Conservation (phyloP, 306 rosid species). For the Leucaena leucocephala region DNA sequence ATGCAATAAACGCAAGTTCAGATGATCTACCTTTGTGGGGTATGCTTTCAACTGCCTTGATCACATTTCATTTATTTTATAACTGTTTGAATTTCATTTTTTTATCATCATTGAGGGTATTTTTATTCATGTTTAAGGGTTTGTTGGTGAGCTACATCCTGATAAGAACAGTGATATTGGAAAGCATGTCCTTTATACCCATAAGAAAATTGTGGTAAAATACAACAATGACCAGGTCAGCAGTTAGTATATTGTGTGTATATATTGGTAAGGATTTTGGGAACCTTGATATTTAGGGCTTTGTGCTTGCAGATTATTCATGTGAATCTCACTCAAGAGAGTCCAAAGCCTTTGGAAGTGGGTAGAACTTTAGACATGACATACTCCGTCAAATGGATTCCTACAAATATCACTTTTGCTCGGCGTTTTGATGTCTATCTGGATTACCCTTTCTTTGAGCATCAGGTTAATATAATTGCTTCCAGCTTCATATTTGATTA, state of each 20-base stretch:
- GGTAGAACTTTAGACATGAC: slow-evolving; percentile 79
- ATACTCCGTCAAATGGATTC: slow-evolving; percentile 82
- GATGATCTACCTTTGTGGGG: slow-evolving; percentile 99
- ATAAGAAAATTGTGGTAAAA: slow-evolving; percentile 71
- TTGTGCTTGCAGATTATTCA: slow-evolving; percentile 76
- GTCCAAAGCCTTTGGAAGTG: slow-evolving; percentile 74
- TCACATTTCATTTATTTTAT: slow-evolving; percentile 27
- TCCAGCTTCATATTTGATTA: slow-evolving; percentile 5
- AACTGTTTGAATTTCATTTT: slow-evolving; percentile 27
- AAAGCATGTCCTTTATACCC: slow-evolving; percentile 90
- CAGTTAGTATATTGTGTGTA: slow-evolving; percentile 27
- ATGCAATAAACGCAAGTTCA: slow-evolving; percentile 54
- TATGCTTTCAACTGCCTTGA: slow-evolving; percentile 46
- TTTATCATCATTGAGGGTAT: slow-evolving; percentile 21
- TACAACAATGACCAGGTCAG: slow-evolving; percentile 97
- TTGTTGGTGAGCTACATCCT: slow-evolving; percentile 85
- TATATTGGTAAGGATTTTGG: slow-evolving; percentile 24
- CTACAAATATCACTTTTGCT: slow-evolving; percentile 79
- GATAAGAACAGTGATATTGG: slow-evolving; percentile 84
- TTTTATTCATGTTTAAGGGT: slow-evolving; percentile 56
- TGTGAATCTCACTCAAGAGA: slow-evolving; percentile 87
- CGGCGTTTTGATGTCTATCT: slow-evolving; percentile 96
- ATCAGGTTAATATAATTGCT: slow-evolving; percentile 62
- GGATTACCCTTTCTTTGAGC: slow-evolving; percentile 98
- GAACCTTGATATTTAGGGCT: slow-evolving; percentile 30